A percentile compares a stretch with the other conserved stretches of the same genome.
phyloP scores from a whole-genome alignment of 768 basidiomycete species.

The Galerina sulciceps region DNA sequence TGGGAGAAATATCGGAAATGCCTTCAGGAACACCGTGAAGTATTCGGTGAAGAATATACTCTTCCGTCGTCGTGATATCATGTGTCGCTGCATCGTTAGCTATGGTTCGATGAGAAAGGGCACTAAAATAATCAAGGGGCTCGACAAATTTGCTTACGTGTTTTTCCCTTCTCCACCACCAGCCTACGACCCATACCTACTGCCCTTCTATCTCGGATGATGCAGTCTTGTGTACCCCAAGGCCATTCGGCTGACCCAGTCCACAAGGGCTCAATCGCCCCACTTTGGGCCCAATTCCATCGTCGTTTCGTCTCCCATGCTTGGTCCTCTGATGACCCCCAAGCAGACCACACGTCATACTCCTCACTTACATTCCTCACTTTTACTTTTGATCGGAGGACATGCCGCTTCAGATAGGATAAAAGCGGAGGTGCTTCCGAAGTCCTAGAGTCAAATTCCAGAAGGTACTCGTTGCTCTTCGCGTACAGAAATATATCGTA shows the following conservation, averaged over 20 bases:
- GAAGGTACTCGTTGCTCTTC: conserved; percentile 57
- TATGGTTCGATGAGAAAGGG: conserved; percentile 25
- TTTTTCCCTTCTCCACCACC: conserved; percentile 69
- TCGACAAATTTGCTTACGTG: conserved; percentile 57
- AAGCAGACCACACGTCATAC: conserved; percentile 83
- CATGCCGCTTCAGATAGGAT: conserved; percentile 78
- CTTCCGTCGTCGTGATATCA: conserved; percentile 53
- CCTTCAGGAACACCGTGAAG: conserved; percentile 90
- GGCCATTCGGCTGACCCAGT: conserved; percentile 47
- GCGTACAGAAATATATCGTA: conserved; percentile 90
- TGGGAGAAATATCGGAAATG: conserved; percentile 69
- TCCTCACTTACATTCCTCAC: conserved; percentile 77
- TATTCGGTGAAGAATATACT: conserved; percentile 81
- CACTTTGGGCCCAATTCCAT: conserved; percentile 67
- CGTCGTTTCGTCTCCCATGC: conserved; percentile 34
- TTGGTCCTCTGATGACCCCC: conserved; percentile 55
- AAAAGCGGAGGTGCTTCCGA: conserved; percentile 66
- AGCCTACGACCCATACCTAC: conserved; percentile 80
- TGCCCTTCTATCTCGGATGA: conserved; percentile 67
- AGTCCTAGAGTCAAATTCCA: conserved; percentile 71
- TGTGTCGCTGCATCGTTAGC: conserved; percentile 61
- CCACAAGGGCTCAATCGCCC: conserved; percentile 82
- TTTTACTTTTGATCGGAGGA: conserved; percentile 89
- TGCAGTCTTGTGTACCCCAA: conserved; percentile 61
- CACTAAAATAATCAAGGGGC: neutral